These are phyloP conservation scores for Aspergillus piperis DNA, from an alignment of 2,329 filamentous ascomycete species.

Conservation along the genomic window DNA sequence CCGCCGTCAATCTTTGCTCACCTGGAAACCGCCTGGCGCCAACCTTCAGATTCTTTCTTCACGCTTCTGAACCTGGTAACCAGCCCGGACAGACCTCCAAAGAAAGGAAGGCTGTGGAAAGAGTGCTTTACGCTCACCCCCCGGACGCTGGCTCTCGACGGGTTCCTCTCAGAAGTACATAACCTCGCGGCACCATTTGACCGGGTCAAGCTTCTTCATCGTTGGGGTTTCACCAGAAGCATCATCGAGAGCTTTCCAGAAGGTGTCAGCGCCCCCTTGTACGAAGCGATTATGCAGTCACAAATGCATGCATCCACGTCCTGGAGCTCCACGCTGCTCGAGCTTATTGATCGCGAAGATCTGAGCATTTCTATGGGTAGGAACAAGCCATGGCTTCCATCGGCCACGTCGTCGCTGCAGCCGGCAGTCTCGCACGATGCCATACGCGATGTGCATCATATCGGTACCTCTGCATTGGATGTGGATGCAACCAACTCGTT, in stretches of 20 bases:
- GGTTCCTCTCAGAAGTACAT: slow-evolving; percentile 63
- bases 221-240: slow-evolving; percentile 62
- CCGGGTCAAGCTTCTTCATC: slow-evolving; percentile 72
- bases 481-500: slow-evolving; percentile 58
- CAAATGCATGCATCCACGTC: slow-evolving; percentile 77
- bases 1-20: slow-evolving; percentile 64
- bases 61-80: slow-evolving; percentile 54
- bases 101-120: slow-evolving; percentile 36
- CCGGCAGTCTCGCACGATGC: slow-evolving; percentile 63
- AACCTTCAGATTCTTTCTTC: slow-evolving; percentile 46
- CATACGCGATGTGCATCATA: slow-evolving; percentile 72
- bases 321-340: slow-evolving; percentile 72
- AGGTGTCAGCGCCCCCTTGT: slow-evolving; percentile 74
- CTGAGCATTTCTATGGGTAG: slow-evolving; percentile 66
- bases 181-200: slow-evolving; percentile 55
- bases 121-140: slow-evolving; percentile 54
- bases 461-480: slow-evolving; percentile 60
- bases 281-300: slow-evolving; percentile 80
- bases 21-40: slow-evolving; percentile 46
- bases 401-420: slow-evolving; percentile 29
- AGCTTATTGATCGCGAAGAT: slow-evolving; percentile 79
- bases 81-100: slow-evolving; percentile 29
- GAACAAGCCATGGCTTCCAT: slow-evolving; percentile 41
- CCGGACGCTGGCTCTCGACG: slow-evolving; percentile 69
- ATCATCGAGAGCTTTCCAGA: slow-evolving; percentile 84